A percentile compares a stretch with the other conserved stretches of the same genome.
Evolutionary conservation across 2,329 filamentous ascomycete species (phyloP).

Genomic region (Aspergillus sp.): DNA sequence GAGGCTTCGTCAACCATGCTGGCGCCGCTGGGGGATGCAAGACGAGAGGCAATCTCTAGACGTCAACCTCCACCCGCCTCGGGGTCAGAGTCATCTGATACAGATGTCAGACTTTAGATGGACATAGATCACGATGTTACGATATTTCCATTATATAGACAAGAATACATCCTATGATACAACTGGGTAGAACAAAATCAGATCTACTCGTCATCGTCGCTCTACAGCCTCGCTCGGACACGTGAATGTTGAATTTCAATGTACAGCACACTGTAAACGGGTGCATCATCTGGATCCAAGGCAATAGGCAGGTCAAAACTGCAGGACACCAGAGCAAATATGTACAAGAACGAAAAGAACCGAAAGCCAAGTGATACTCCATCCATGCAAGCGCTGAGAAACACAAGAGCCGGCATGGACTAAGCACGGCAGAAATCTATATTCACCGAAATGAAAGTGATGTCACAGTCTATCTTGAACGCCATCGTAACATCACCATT

Average conservation of each 20-base stretch:
- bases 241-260: not conserved
- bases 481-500: constrained; percentile 4
- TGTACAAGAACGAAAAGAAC: constrained; percentile 11
- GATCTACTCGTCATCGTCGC: not conserved
- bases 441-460: constrained; percentile 1
- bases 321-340: constrained; percentile 7
- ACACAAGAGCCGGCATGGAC: not conserved
- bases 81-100: not conserved
- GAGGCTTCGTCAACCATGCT: too few relatives aligned
- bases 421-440: constrained; percentile 8
- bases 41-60: too few relatives aligned
- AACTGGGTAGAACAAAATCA: not conserved
- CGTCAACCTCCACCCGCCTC: too few relatives aligned
- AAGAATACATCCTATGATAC: not conserved
- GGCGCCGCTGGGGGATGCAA: too few relatives aligned
- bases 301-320: not conserved
- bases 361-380: constrained; percentile 15
- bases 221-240: not conserved
- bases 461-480: not conserved
- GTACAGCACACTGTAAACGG: not conserved
- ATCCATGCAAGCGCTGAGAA: constrained; percentile 15
- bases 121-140: constrained; percentile 3
- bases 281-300: not conserved
- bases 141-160: not conserved
- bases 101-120: not conserved